Base-by-base conservation (phyloP, 441 rosid species). In the Syzygium malaccense region DNA sequence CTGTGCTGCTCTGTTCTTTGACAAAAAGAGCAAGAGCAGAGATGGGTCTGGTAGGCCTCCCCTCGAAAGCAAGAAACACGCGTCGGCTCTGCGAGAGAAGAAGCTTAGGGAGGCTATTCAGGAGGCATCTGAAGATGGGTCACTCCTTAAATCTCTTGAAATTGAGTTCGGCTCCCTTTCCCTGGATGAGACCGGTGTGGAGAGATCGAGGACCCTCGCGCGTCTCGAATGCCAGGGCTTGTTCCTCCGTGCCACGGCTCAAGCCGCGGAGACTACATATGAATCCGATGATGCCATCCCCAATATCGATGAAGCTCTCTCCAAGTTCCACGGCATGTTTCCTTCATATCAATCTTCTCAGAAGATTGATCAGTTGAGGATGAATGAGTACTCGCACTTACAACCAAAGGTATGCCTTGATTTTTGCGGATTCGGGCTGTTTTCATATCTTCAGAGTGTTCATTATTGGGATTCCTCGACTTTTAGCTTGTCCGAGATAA, bases 401-500 rank as follows among this genome's bases (percentile, higher is more conserved):
- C 92, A 94, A 33, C 95, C 97, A 14, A 98, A 98, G 99, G 99
- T 98, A 94, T 98, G 99, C 92, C 99, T 98, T 90, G 99, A 98
- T 92, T 97, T 96, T 90, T 97, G 99, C 91, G 99, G 99, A 60
- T 97, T 96, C 66, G 99, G 99, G 90, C 96, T 98, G 55, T 98
- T 98, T 91, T 97, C 99, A 0, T 97, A 95, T 93, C 93, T 97
- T 88, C 99, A 98, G 85, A 95, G 96, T 87, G 78, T 95, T 71
- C 99, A 97, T 88, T 95, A 96, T 88, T 98, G 99, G 99, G 99
- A 98, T 68, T 91, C 99, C 51, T 98, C 97, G 48, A 95, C 99
- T 14, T 98, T 98, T 95, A 97, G 98, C 92, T 94, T 98, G 90
- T 96, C 98, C 85, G 98, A 98, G 92, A 96, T 98, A 83, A 96